Base-by-base conservation (phyloP, 2,329 filamentous ascomycete genomes). In the Monosporascus ibericus region DNA sequence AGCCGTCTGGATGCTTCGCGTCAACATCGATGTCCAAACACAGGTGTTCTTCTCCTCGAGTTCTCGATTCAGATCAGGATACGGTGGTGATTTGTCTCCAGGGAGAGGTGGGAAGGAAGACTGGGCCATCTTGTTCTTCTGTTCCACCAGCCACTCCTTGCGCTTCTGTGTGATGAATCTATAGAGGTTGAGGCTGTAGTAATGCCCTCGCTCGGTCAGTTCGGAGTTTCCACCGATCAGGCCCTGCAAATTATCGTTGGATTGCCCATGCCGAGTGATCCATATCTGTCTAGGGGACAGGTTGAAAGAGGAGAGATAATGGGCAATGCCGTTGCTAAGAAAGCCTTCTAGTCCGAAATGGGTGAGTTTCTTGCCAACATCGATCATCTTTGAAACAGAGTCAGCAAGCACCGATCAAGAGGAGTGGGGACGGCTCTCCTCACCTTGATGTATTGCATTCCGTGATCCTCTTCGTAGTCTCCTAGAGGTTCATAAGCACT, bases 1-100 rank as follows among this genome's bases (percentile, higher is more conserved):
- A 0, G 88, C 91, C 1, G 92, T 95, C 65, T 96, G 85, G 48
- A 94, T 86, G 55, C 89, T 91, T 58, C 94, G 88, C 67, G 88
- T 87, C 57, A 99, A 81, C 92, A 97, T 97, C 2, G 90, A 95
- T 0, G 92, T 96, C 94, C 94, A 99, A 17, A 99, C 90, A 69
- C 94, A 99, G 67, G 96, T 97, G 67, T 90, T 90, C 75, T 96
- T 95, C 64, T 88, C 81, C 30, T 87, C 82, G 30, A 85, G 74
- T 48, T 86, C 85, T 48, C 79, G 79, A 56, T 83, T 79, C 60
- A 86, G 86, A 66, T 96, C 90, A 0, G 94, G 94, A 64, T 99
- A 97, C 0, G 94, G 94, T 5, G 94, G 94, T 0, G 94, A 97
- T 59, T 88, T 88, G 70, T 96, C 92, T 52, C 94, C 94, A 1